Evolutionary conservation across 2,329 filamentous ascomycete genomes (phyloP).

Genomic region (Magnaporthales sp.): DNA sequence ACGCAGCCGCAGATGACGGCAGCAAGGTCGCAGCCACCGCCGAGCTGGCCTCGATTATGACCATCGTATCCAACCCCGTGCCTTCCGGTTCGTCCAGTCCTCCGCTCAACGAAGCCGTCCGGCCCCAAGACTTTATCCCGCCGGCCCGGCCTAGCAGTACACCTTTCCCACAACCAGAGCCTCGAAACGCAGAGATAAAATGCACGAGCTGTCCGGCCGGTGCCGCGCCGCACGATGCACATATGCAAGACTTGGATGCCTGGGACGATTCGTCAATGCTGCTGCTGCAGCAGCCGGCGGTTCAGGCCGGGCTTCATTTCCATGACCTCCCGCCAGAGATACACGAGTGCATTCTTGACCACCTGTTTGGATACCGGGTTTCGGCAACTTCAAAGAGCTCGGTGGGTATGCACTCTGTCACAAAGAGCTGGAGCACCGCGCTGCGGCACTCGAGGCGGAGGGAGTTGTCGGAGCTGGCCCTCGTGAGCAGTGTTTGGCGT

Average conservation of each 20-base stretch:
- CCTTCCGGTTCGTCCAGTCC: constrained; percentile 45
- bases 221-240: constrained; percentile 14
- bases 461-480: constrained; percentile 56
- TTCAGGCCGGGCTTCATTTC: constrained; percentile 24
- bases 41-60: constrained; percentile 35
- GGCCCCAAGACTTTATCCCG: constrained; percentile 36
- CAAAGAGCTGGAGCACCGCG: constrained; percentile 54
- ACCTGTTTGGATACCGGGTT: constrained; percentile 60
- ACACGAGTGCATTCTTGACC: constrained; percentile 62
- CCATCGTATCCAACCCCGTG: constrained; percentile 42
- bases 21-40: constrained; percentile 25
- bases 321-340: constrained; percentile 58
- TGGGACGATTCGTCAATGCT: constrained; percentile 15
- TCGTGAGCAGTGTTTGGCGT: constrained; percentile 57
- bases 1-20: constrained; percentile 20
- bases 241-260: constrained; percentile 17
- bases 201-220: constrained; percentile 29
- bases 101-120: constrained; percentile 34
- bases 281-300: not conserved
- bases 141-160: constrained; percentile 50
- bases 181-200: constrained; percentile 32
- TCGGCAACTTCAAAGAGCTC: constrained; percentile 50
- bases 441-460: constrained; percentile 59
- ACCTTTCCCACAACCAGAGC: constrained; percentile 47
- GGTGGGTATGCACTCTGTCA: constrained; percentile 41